Base-by-base conservation (phyloP, 208 protist species). In the Leishmania aethiopica region DNA sequence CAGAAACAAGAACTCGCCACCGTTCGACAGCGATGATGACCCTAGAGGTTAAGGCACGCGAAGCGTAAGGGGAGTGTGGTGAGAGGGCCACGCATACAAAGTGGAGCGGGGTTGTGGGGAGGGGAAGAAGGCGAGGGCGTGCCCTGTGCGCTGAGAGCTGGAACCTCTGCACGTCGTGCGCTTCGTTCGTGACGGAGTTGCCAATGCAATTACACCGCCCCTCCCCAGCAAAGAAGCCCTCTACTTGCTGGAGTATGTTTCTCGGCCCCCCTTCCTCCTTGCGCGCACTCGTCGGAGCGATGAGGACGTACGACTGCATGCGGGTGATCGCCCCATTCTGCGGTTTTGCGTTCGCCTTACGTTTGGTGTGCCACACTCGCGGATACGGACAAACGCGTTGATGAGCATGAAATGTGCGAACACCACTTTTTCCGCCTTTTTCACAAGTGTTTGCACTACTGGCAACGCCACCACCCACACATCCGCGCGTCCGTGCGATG, bases 21-120 rank as follows among this genome's bases (percentile, higher is more conserved):
- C 92, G 11, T 88, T 92, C 84, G 95, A 97, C 72, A 74, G 84
- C 73, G 93, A 93, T 55, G 86, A 92, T 28, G 88, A 93, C 17
- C 84, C 85, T 1, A 47, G 47, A 73, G 25, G 78, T 3, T 69
- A 79, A 42, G 42, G 1, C 19, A 59, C 8, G 51, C 62, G 67
- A 73, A 49, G 53, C 32, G 4, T 57, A 53, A n/a, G 69, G 42
- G 25, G 28, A 73, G 40, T 35, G 67, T 32, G 25, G 42, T 35
- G 69, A 25, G 69, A 37, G 42, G 25, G 37, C 19, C 69, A 73
- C 2, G 15, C 5, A 37, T 51, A 35, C 22, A 15, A 73, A n/a
- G 69, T 49, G 69, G 42, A 32, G 69, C 10, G 67, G 32, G 42
- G 7, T 8, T 19, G 69, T 19, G 69, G n/a, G 3, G 17, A 51